Base-by-base conservation (phyloP, 306 rosid species). In the Cicer bijugum region DNA sequence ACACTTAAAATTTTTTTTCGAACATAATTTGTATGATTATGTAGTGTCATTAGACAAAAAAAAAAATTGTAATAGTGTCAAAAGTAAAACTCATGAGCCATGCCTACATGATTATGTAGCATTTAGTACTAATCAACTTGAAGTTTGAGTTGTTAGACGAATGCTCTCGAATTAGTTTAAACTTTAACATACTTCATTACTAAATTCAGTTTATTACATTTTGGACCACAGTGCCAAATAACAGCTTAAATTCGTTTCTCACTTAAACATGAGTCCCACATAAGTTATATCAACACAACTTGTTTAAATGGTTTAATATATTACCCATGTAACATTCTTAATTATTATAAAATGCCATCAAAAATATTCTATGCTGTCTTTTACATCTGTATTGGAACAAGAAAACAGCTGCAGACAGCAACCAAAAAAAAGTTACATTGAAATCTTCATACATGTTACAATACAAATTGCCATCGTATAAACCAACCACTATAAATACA, bases 351-450 rank as follows among this genome's bases (percentile, higher is more conserved):
- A 51, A 51, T 15, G 10, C 15, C 3, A 15, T n/a, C 15, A 51
- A 51, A 51, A 58, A 20, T 4, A 23, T 20, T 58, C 8, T 20
- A 23, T 28, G 17, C 8, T 58, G 65, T 35, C 38, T 61, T 61
- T 12, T 38, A 62, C 9, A 15, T 28, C 69, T 48, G 48, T 0
- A 47, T 1, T 8, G 33, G 69, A 7, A 15, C 12, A 69, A 48
- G 9, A 37, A 68, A 35, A 47, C 43, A 67, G 72, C 72, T 12
- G 53, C 76, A 71, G 40, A 71, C 28, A 23, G 28, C 55, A 17
- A 28, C 35, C 35, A 28, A 28, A 56, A 4, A 71, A 2, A 16
- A 17, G 8, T 39, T 55, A 55, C 75, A 4, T 71, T 12, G 76
- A 57, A 71, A 71, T 40, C 53, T 71, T 28, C 76, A 71, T 20